Evolutionary conservation across 371 early-diverging fungal species (phyloP).

Genomic region (Globomyces sp.): DNA sequence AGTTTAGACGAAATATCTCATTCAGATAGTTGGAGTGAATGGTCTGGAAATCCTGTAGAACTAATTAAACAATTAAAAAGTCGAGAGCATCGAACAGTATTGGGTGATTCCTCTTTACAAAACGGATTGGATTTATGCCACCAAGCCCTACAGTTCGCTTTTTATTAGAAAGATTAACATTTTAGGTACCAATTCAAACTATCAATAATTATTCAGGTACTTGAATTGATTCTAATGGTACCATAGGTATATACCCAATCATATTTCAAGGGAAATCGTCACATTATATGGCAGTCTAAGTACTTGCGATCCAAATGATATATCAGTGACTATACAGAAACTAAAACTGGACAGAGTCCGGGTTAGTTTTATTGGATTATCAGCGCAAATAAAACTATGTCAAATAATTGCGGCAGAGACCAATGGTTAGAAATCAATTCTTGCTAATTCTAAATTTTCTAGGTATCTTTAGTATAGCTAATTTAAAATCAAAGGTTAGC

Average conservation of each 20-base stretch:
- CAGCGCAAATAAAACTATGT: conserved; percentile 2
- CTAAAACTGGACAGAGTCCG: not conserved
- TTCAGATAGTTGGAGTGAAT: not conserved
- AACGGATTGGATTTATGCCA: conserved; percentile 5
- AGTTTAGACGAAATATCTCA: too few relatives aligned
- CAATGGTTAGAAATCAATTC: not conserved
- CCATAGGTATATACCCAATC: not conserved
- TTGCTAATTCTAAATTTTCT: too few relatives aligned
- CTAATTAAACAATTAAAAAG: not conserved
- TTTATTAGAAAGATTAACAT: too few relatives aligned
- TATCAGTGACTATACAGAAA: not conserved
- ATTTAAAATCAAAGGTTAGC: too few relatives aligned
- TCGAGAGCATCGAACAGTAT: too few relatives aligned
- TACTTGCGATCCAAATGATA: conserved; percentile 6
- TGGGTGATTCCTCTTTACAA: conserved; percentile 1
- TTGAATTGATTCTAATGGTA: too few relatives aligned
- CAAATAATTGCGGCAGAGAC: not conserved
- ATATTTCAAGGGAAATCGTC: conserved; percentile 8
- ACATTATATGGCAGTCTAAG: not conserved
- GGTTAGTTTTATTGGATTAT: not conserved
- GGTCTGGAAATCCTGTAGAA: not conserved
- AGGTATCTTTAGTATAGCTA: too few relatives aligned
- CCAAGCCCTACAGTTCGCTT: not conserved
- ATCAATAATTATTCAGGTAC: too few relatives aligned
- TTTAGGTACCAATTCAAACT: too few relatives aligned